Evolutionary conservation across 352 stramenopile genomes (phyloP).

Genomic region (Phytophthora sansomeana): DNA sequence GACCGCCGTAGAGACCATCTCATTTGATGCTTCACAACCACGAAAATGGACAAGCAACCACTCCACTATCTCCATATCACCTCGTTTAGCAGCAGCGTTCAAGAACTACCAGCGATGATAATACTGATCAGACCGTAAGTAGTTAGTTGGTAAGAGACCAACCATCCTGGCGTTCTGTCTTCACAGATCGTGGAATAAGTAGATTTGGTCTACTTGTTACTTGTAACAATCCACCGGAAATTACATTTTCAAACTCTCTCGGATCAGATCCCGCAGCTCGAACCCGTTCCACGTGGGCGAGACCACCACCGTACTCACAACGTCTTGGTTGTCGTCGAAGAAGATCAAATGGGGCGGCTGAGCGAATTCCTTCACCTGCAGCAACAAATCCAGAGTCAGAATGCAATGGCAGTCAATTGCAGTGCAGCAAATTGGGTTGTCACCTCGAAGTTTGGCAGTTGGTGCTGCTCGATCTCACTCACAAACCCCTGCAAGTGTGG

Average conservation of each 20-base stretch:
- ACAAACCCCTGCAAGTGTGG: constrained; percentile 42
- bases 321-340: constrained; percentile 40
- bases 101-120: constrained; percentile 9
- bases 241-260: constrained; percentile 20
- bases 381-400: too few species aligned
- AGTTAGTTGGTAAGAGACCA: constrained; percentile 12
- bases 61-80: constrained; percentile 6
- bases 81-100: neutral
- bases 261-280: constrained; percentile 47
- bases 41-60: constrained; percentile 13
- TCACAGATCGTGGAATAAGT: too few species aligned
- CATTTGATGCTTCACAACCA: neutral
- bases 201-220: too few species aligned
- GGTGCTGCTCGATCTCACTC: constrained; percentile 19
- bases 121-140: constrained; percentile 4
- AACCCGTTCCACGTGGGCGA: constrained; percentile 50
- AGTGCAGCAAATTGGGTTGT: neutral
- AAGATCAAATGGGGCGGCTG: constrained; percentile 56
- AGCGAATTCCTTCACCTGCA: constrained; percentile 48
- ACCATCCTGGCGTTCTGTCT: too few species aligned
- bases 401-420: neutral
- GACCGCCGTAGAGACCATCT: neutral
- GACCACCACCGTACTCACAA: constrained; percentile 44
- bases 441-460: constrained; percentile 27
- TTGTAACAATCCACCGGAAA: too few species aligned